Percentiles rank a stretch among this genome's conserved stretches.
phyloP scores from a whole-genome alignment of 495 filamentous ascomycete genomes.

The Aspergillus egyptiacus region DNA sequence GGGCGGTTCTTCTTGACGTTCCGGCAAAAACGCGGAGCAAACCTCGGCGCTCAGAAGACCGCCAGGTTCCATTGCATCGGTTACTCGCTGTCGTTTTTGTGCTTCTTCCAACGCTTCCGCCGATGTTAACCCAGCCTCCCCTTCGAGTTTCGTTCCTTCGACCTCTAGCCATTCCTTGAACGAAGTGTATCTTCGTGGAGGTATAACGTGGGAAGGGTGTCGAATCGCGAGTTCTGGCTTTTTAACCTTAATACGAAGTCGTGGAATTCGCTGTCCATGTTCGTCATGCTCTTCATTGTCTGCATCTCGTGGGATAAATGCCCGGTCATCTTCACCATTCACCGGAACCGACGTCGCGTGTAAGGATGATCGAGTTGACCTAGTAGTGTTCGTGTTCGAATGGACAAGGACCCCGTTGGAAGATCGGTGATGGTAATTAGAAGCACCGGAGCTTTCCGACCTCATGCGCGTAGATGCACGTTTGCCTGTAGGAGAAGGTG shows the following conservation, averaged over 20 bases:
- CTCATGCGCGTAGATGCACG: conserved; percentile 26
- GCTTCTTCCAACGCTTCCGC: conserved; percentile 53
- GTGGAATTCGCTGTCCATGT: conserved; percentile 29
- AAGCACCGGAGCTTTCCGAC: conserved; percentile 29
- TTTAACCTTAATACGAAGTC: conserved; percentile 48
- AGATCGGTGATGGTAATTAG: conserved; percentile 13
- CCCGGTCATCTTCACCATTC: conserved; percentile 6
- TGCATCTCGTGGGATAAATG: conserved; percentile 1
- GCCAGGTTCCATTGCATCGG: conserved; percentile 64
- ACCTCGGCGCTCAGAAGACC: conserved; percentile 65
- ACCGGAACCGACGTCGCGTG: conserved; percentile 14
- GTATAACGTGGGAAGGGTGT: conserved; percentile 46
- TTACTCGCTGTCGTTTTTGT: conserved; percentile 48
- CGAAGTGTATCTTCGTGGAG: conserved; percentile 40
- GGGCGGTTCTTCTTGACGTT: conserved; percentile 65
- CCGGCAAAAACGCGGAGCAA: conserved; percentile 71
- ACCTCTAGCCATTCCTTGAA: conserved; percentile 54
- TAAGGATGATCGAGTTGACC: conserved; percentile 26
- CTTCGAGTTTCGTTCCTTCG: conserved; percentile 36
- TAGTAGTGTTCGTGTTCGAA: conserved; percentile 17
- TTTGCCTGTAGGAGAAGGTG: conserved; percentile 30
- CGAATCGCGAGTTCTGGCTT: conserved; percentile 47
- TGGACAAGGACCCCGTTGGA: conserved; percentile 20
- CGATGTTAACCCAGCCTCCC: conserved; percentile 43
- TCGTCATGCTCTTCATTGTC: conserved; percentile 21